phyloP scores from a whole-genome alignment of 2,329 filamentous ascomycete species.

The Diplodia scrobiculata region DNA sequence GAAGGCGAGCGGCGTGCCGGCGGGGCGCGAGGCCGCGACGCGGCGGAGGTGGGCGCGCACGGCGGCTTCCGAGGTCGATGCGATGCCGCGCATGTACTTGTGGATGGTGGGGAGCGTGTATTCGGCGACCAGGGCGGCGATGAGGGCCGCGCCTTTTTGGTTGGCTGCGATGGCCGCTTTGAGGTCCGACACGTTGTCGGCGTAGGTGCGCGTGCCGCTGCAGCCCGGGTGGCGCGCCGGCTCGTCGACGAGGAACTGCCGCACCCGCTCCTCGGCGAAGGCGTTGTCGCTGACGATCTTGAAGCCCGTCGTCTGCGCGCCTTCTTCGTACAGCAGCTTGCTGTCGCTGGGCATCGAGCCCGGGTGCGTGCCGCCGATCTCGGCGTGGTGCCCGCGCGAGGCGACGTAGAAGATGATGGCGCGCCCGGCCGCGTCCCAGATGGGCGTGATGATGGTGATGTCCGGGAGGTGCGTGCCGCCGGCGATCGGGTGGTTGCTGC shows the following conservation, averaged over 20 bases:
- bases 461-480: constrained; percentile 50
- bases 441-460: constrained; percentile 48
- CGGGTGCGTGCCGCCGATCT: constrained; percentile 47
- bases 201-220: constrained; percentile 39
- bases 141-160: constrained; percentile 28
- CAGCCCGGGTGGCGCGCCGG: constrained; percentile 46
- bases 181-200: constrained; percentile 32
- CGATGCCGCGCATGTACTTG: constrained; percentile 32
- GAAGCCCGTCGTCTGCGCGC: constrained; percentile 42
- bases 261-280: constrained; percentile 44
- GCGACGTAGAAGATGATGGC: constrained; percentile 47
- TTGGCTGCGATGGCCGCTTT: constrained; percentile 31
- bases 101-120: constrained; percentile 28
- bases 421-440: constrained; percentile 38
- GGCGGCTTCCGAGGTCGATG: constrained; percentile 30
- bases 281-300: constrained; percentile 37
- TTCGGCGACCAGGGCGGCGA: constrained; percentile 28
- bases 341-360: constrained; percentile 50
- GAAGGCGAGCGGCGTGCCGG: constrained; percentile 17
- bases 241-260: constrained; percentile 37
- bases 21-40: background rate
- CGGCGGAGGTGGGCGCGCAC: constrained; percentile 28
- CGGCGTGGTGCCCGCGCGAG: constrained; percentile 46
- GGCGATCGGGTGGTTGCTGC: constrained; percentile 47
- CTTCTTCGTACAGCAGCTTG: constrained; percentile 51